These are phyloP conservation scores for Microthlaspi erraticum DNA, from an alignment of 345 rosid genomes.

Conservation along the genomic window DNA sequence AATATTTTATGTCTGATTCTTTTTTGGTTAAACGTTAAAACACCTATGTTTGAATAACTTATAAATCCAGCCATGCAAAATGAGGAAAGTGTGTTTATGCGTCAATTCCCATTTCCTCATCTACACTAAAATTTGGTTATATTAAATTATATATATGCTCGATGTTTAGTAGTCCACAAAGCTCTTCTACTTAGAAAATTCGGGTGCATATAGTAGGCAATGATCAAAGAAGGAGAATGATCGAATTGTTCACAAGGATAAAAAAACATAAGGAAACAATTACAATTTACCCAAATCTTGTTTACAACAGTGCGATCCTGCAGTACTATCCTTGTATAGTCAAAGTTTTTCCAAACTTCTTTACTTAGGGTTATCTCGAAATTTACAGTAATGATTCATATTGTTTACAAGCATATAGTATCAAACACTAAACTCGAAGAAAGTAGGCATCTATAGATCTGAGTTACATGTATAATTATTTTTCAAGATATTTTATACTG, in stretches of 20 bases:
- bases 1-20: constrained; percentile 5
- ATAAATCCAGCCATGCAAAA: constrained; percentile 33
- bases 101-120: constrained; percentile 28
- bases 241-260: not conserved
- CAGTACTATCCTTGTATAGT: not conserved
- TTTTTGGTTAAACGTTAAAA: not conserved
- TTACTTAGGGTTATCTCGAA: constrained; percentile 1
- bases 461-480: not conserved
- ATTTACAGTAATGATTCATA: not conserved
- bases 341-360: not conserved
- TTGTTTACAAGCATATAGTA: not conserved
- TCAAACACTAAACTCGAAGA: constrained; percentile 2
- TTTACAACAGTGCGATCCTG: constrained; percentile 2
- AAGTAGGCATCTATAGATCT: not conserved
- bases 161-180: constrained; percentile 3
- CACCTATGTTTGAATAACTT: constrained; percentile 12
- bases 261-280: not conserved
- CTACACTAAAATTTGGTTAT: not conserved
- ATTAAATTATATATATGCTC: constrained; percentile 1
- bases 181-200: not conserved
- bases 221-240: not conserved
- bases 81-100: constrained; percentile 28
- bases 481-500: not conserved
- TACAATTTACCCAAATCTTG: not conserved
- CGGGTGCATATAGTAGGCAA: not conserved